Percentiles rank a stretch among this genome's conserved stretches.
phyloP scores from a whole-genome alignment of 257 asterid genomes.

The Solanum chmielewskii region DNA sequence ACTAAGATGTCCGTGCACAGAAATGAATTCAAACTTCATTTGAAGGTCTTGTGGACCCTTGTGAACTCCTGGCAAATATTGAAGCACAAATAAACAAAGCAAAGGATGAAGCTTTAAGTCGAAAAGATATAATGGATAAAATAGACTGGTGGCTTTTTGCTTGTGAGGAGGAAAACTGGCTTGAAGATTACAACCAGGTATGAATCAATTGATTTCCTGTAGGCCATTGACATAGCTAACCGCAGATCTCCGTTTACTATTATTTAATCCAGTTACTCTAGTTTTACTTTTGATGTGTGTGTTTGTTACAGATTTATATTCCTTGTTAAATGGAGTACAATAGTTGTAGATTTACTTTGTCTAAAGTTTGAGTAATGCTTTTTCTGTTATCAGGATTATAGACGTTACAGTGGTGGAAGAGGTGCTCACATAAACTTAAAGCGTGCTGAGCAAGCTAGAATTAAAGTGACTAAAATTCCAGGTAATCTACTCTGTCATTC shows the following conservation, averaged over 20 bases:
- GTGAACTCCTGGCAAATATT: slow-evolving; percentile 3
- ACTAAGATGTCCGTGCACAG: background rate
- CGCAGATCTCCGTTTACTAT: background rate
- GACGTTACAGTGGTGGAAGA: slow-evolving; percentile 85
- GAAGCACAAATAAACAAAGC: slow-evolving; percentile 6
- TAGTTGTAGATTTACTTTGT: background rate
- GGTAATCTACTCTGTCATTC: slow-evolving; percentile 23
- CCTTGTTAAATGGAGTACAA: background rate
- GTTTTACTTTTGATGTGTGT: background rate
- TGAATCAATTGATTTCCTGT: background rate
- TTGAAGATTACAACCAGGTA: slow-evolving; percentile 11
- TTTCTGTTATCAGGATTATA: slow-evolving; percentile 43
- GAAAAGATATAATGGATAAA: slow-evolving; percentile 6
- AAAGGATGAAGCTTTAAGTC: slow-evolving; percentile 4
- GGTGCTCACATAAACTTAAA: slow-evolving; percentile 84
- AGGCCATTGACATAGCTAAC: background rate
- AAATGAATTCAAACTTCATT: background rate
- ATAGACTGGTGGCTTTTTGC: slow-evolving; percentile 9
- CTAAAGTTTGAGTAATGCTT: background rate
- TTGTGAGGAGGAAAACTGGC: slow-evolving; percentile 13
- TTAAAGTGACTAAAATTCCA: slow-evolving; percentile 68
- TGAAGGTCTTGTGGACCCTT: slow-evolving; percentile 3
- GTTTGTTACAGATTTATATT: background rate
- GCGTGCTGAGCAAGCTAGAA: slow-evolving; percentile 91
- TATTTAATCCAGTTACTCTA: background rate